Base-by-base conservation (phyloP, 139 green algal species). In the Trebouxia sp. region DNA sequence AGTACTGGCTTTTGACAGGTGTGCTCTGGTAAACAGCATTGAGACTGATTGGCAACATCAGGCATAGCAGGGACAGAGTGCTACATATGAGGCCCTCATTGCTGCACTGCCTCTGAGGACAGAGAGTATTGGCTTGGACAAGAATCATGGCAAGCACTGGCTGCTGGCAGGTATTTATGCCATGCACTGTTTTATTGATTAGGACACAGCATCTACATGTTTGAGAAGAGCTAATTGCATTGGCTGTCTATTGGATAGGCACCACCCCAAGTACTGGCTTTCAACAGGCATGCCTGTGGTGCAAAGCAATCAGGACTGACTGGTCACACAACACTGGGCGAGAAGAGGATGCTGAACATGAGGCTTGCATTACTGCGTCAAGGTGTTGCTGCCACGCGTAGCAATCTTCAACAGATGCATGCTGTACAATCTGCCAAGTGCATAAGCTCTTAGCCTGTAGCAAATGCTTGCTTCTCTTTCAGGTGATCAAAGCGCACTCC, bases 1-100 rank as follows among this genome's bases (percentile, higher is more conserved):
- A 82, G 74, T 94, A 94, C 82, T 95, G 90, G 87, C 88, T 88
- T 87, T 82, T 83, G 39, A 70, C 30, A 70, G 76, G 83, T 76
- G 48, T 10, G 53, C 45, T 20, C 3, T n/a, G n/a, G n/a, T n/a
- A n/a, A n/a, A n/a, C n/a, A n/a, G n/a, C n/a, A n/a, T n/a, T n/a
- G n/a, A n/a, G n/a, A n/a, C 35, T 26, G 26, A 9, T 3, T n/a
- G 22, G 10, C 50, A 14, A 3, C 66, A 47, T 43, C 66, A 42
- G 70, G 22, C 41, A 8, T 42, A 11, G 11, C 30, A 42, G 41
- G 39, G 22, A 24, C 39, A 39, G 17, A 4, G 12, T 5, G 26
- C 20, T 58, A 12, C 38, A 65, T 12, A 56, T 26, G 22, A 38
- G 70, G 26, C 39, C 39, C 42, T 20, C 10, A 5, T 75, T 47